Percentiles rank a stretch among this genome's conserved stretches.
Evolutionary conservation across 495 filamentous ascomycete species (phyloP).

Genomic region (Aspergillus saccharolyticus): DNA sequence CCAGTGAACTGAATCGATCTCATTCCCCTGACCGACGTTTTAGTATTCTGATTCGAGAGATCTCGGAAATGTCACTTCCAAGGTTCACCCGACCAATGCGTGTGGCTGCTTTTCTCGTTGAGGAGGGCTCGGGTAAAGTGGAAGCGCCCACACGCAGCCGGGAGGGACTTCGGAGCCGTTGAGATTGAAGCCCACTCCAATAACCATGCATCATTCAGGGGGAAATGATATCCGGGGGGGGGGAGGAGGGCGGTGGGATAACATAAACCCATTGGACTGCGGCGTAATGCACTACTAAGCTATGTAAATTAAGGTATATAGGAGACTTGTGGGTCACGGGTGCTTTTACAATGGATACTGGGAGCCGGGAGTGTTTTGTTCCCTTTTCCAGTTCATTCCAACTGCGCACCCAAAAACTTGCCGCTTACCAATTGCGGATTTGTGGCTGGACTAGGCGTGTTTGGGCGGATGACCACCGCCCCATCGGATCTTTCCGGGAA

Average conservation of each 20-base stretch:
- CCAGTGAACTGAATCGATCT: neutral
- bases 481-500: neutral
- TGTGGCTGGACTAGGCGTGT: neutral
- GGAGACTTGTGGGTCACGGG: no score
- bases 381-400: neutral
- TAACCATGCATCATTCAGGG: no score
- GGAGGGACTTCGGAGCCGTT: neutral
- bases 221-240: no score
- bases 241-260: no score
- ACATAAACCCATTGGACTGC: no score
- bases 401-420: neutral
- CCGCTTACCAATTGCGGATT: neutral
- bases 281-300: no score
- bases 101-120: neutral
- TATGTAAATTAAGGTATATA: no score
- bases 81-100: neutral
- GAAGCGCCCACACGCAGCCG: neutral
- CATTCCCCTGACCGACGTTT: neutral
- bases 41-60: neutral
- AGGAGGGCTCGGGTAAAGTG: no score
- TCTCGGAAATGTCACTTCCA: neutral
- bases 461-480: neutral
- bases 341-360: no score
- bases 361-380: no score
- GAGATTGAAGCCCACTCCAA: neutral